Base-by-base conservation (phyloP, 768 basidiomycete species). In the Naganishia antarctica region DNA sequence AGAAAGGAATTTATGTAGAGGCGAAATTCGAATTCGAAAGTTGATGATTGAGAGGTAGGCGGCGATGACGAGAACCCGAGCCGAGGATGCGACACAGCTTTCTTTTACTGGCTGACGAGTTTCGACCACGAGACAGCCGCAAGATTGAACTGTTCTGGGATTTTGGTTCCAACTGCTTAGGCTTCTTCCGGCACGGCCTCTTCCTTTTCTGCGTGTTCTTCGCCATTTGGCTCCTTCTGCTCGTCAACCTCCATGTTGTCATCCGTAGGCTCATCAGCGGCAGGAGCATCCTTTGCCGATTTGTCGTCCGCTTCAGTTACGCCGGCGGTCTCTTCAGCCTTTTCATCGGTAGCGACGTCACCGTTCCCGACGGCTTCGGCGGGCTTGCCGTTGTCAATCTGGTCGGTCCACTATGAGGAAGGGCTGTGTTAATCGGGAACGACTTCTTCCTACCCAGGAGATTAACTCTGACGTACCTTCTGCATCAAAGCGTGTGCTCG, bases 401-500 rank as follows among this genome's bases (percentile, higher is more conserved):
- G 59, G 29, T 59, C 60, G 3, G 48, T 48, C 65, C 65, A 61
- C 60, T 66, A 21, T 16, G 43, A 53, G 1, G 15, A 8, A 44
- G 34, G 28, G n/a, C n/a, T 23, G 31, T 28, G 9, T 9, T 40
- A 31, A 41, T n/a, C 41, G 26, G 21, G 16, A 4, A 3, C 29
- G n/a, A 41, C 3, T 28, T n/a, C 25, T 26, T 25, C 16, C 23
- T 34, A 18, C 13, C n/a, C 37, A 32, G 15, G 8, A 37, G 7
- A 37, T 37, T 15, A 7, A 15, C 8, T 7, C 26, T 34, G 21
- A 68, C 73, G 60, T 29, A 75, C 74, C 43, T 83, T 84, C 66
- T 86, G 82, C 66, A 90, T 86, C 18, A 91, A 80, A 26, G 81
- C 83, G 67, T 83, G 81, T 13, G 87, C 86, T 26, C 89, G 84